These are phyloP conservation scores for Podila minutissima DNA, from an alignment of 192 early-diverging fungal genomes.

Conservation along the genomic window DNA sequence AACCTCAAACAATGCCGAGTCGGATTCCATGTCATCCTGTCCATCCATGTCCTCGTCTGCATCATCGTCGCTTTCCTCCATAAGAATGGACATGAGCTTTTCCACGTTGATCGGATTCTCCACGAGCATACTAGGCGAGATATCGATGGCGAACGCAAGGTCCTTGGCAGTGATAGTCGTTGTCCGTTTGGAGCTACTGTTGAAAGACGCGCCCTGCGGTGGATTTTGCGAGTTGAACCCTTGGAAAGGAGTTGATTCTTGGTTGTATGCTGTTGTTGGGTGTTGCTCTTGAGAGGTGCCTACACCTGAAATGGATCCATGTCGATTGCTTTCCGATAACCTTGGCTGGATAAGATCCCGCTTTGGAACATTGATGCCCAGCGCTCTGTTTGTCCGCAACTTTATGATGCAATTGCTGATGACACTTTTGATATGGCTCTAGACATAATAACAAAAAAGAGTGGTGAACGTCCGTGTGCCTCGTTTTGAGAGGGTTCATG, in stretches of 20 bases:
- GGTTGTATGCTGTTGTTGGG: conserved; percentile 2
- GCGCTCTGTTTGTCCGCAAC: conserved; percentile 66
- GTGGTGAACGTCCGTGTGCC: background rate
- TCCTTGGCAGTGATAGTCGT: conserved; percentile 62
- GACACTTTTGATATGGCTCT: conserved; percentile 73
- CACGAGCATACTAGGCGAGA: conserved; percentile 71
- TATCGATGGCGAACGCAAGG: conserved; percentile 69
- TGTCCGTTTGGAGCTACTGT: conserved; percentile 23
- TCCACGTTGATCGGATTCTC: conserved; percentile 72
- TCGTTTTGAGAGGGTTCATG: background rate
- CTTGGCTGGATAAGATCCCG: conserved; percentile 23
- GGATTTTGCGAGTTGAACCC: background rate
- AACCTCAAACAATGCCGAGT: conserved; percentile 2
- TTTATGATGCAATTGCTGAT: conserved; percentile 76
- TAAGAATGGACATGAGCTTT: conserved; percentile 55
- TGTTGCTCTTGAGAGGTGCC: conserved; percentile 45
- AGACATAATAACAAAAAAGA: background rate
- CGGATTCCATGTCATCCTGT: conserved; percentile 35
- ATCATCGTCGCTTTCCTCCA: conserved; percentile 61
- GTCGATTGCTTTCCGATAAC: conserved; percentile 54
- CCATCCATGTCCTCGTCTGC: conserved; percentile 56
- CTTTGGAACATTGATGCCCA: conserved; percentile 56
- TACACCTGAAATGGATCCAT: conserved; percentile 6
- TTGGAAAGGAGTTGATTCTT: background rate
- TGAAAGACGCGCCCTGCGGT: conserved; percentile 11